Percentiles rank a stretch among this genome's conserved stretches.
These are phyloP conservation scores for Yamadazyma kanchanaburiensis DNA, from an alignment of 1,139 yeast genomes.

Conservation along the genomic window DNA sequence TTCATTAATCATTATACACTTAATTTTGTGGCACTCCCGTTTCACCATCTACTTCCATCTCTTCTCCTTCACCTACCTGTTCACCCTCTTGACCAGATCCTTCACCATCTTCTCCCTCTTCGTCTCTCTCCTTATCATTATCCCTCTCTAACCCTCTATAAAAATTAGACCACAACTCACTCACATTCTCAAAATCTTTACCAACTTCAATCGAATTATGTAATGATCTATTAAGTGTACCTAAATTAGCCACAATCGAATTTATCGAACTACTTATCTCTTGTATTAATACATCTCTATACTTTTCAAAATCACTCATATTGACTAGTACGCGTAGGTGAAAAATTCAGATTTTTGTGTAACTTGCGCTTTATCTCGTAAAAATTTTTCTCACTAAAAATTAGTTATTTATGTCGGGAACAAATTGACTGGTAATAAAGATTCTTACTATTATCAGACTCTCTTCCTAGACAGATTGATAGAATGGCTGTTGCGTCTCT, in stretches of 20 bases:
- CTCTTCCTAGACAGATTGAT: slow-evolving; percentile 34
- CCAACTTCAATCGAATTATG: slow-evolving; percentile 44
- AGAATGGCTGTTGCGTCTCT: slow-evolving; percentile 24
- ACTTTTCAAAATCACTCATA: slow-evolving; percentile 34
- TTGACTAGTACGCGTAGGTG: slow-evolving; percentile 1
- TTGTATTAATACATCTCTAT: slow-evolving; percentile 41
- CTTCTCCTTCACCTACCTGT: slow-evolving; percentile 2
- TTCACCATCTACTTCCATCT: neutral
- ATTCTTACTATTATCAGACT: slow-evolving; percentile 34
- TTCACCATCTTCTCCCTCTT: slow-evolving; percentile 4
- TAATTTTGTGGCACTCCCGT: neutral
- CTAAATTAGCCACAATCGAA: slow-evolving; percentile 40
- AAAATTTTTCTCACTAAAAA: slow-evolving; percentile 1
- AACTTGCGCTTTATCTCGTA: neutral
- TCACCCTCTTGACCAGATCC: slow-evolving; percentile 1
- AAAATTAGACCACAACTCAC: slow-evolving; percentile 41
- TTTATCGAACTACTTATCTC: slow-evolving; percentile 40
- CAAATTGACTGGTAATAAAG: slow-evolving; percentile 11
- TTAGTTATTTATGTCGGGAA: slow-evolving; percentile 7
- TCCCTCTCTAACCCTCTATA: slow-evolving; percentile 31
- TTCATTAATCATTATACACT: slow-evolving; percentile 1
- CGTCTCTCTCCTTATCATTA: slow-evolving; percentile 1
- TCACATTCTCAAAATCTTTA: slow-evolving; percentile 45
- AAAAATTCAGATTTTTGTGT: too few relatives aligned
- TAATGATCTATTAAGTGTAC: slow-evolving; percentile 39